These are phyloP conservation scores for Neofusicoccum laricinum DNA, from an alignment of 2,329 filamentous ascomycete genomes.

Conservation along the genomic window DNA sequence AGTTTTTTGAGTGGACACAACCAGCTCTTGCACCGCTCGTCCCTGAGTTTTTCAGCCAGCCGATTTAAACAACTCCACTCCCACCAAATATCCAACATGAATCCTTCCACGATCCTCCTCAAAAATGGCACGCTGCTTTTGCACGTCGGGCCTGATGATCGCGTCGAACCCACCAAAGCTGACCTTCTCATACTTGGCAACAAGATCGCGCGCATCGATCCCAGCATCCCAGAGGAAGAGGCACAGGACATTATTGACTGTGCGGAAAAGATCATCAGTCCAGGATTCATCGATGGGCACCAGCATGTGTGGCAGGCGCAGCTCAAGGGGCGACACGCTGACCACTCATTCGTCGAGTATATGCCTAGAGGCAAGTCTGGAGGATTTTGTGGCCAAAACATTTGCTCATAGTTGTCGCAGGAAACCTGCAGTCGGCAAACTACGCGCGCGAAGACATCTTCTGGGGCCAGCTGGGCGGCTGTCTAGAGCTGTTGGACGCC, in stretches of 20 bases:
- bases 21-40: too few relatives aligned
- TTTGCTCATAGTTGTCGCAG: constrained; percentile 21
- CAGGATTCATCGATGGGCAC: constrained; percentile 58
- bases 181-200: constrained; percentile 34
- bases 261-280: constrained; percentile 51
- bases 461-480: constrained; percentile 33
- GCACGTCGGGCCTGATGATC: constrained; percentile 28
- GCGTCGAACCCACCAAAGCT: constrained; percentile 29
- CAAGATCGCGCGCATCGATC: constrained; percentile 33
- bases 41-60: too few relatives aligned
- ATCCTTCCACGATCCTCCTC: constrained; percentile 27
- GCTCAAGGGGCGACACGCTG: constrained; percentile 52
- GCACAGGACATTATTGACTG: constrained; percentile 47
- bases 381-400: too few relatives aligned
- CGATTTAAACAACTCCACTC: too few relatives aligned
- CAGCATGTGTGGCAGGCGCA: constrained; percentile 52
- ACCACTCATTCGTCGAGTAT: constrained; percentile 48
- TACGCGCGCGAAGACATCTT: constrained; percentile 18
- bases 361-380: constrained; percentile 33
- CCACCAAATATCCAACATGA: too few relatives aligned
- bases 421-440: constrained; percentile 37
- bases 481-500: constrained; percentile 52
- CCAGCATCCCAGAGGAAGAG: constrained; percentile 26
- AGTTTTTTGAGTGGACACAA: too few relatives aligned
- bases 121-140: constrained; percentile 37